Conservation (phyloP, 1,284 basidiomycete species). For the Anthracocystis panici-leucophaei region DNA sequence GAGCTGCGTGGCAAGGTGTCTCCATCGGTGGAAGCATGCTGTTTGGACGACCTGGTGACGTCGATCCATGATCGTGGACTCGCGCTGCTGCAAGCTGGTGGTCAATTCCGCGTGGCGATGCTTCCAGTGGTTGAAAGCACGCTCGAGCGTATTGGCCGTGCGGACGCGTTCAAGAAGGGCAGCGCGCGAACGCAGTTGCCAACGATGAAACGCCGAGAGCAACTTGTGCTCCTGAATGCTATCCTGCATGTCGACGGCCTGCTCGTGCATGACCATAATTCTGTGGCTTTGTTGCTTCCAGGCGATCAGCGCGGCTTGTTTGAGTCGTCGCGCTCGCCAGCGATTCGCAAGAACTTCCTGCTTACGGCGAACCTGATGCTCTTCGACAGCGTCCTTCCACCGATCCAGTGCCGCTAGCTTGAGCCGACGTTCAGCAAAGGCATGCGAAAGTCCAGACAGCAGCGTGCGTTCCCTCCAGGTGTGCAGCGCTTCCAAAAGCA, state of each 20-base stretch:
- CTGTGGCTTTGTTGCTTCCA: conserved; percentile 16
- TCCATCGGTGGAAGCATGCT: conserved; percentile 21
- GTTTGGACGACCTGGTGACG: background rate
- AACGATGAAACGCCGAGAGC: conserved; percentile 4
- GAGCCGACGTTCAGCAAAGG: conserved; percentile 39
- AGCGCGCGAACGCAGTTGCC: conserved; percentile 31
- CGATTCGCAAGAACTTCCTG: conserved; percentile 45
- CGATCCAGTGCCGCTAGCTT: conserved; percentile 30
- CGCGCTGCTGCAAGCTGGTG: conserved; percentile 34
- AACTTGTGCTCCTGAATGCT: conserved; percentile 2
- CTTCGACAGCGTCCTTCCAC: conserved; percentile 29
- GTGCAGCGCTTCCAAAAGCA: conserved; percentile 16
- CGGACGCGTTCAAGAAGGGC: conserved; percentile 25
- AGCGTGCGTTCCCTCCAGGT: conserved; percentile 28
- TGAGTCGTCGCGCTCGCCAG: conserved; percentile 40
- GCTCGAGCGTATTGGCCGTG: conserved; percentile 7
- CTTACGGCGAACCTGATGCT: conserved; percentile 13
- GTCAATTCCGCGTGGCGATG: conserved; percentile 20
- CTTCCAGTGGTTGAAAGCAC: conserved; percentile 29
- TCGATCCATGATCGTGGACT: conserved; percentile 17
- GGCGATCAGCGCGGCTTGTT: conserved; percentile 11
- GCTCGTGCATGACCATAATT: conserved; percentile 8
- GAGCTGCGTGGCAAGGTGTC: conserved; percentile 5
- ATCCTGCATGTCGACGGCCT: conserved; percentile 7
- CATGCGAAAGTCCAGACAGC: conserved; percentile 39